Base-by-base conservation (phyloP, 768 basidiomycete species). In the Kwoniella botswanensis region DNA sequence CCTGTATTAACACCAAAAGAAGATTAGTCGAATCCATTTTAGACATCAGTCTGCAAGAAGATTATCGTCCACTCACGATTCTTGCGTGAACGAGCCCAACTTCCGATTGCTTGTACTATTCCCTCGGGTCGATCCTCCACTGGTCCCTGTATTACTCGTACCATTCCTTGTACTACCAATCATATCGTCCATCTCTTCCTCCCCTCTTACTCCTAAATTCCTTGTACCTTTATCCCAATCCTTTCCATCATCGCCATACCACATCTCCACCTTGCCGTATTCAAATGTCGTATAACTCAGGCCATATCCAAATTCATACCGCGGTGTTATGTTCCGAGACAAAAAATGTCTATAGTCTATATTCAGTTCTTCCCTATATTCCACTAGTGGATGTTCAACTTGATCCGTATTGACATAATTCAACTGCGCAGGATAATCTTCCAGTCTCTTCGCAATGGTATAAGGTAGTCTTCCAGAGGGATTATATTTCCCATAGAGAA, bases 261-360 rank as follows among this genome's bases (percentile, higher is more conserved):
- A 64, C n/a, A 92, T 83, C 2, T 85, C 73, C 12, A 94, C 84
- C 42, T 87, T 84, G 54, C 86, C 88, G 81, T 93, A 95, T 42
- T 87, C 83, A 82, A 95, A 98, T 2, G 84, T 87, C 50, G 94
- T 91, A 85, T 97, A 98, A 67, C 90, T 91, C 78, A 95, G 82
- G 0, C 94, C 94, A 79, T 90, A 95, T 4, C 94, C 94, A 81
- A 98, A 98, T 78, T 93, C 92, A 77, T 89, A 83, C 41, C 82
- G 73, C 0, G 82, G 82, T 13, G 69, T 74, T 46, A 79, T 76
- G 82, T 88, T 84, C 67, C 89, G 87, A 50, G 64, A 54, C 35
- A 82, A 63, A 71, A 83, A 83, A 71, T 78, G 77, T 44, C 81
- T 66, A 75, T 93, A 92, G 79, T 92, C 92, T 70, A 93, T 90